Base-by-base conservation (phyloP, 2,329 filamentous ascomycete species). In the Capronia americana region DNA sequence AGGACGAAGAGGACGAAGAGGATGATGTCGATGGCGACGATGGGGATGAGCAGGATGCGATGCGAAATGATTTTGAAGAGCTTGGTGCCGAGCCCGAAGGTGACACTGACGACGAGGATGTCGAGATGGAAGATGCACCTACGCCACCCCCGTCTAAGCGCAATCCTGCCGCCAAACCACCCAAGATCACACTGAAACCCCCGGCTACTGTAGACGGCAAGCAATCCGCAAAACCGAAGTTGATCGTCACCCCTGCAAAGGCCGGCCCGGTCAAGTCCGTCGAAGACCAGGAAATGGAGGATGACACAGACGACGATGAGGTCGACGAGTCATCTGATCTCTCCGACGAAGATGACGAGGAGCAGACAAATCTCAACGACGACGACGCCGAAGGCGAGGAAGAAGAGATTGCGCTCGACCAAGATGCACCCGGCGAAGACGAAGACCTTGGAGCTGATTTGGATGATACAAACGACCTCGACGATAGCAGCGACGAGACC, bases 291-390 rank as follows among this genome's bases (percentile, higher is more conserved):
- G 80, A 82, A 71, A 81, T 82, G 78, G 77, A 81, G 44, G 69
- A 80, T 51, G 78, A 79, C 23, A 79, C 81, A 30, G 84, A 85
- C 53, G 84, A 85, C 56, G 83, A 84, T 41, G 84, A 85, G 11
- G 85, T 86, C 51, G 80, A 82, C 46, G 74, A 77, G 20, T 74
- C 81, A 2, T 83, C 80, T 11, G 81, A 82, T 20, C 75, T 80
- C 5, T 79, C 80, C 11, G 80, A 80, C 20, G 81, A 79, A 17
- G 82, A 83, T 26, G 83, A 85, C 44, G 81, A 79, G 14, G 54
- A 50, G 7, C 34, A 34, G 26, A 65, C 65, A 28, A 28, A 63
- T 30, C 54, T 67, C 20, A 82, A 83, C 28, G 83, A 85, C 38
- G 81, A 82, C 56, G 82, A 83, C 61, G 81, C 79, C 32, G 77